A percentile compares a stretch with the other conserved stretches of the same genome.
Evolutionary conservation across 2,329 filamentous ascomycete species (phyloP).

Genomic region (Hymenoscyphus scutula): DNA sequence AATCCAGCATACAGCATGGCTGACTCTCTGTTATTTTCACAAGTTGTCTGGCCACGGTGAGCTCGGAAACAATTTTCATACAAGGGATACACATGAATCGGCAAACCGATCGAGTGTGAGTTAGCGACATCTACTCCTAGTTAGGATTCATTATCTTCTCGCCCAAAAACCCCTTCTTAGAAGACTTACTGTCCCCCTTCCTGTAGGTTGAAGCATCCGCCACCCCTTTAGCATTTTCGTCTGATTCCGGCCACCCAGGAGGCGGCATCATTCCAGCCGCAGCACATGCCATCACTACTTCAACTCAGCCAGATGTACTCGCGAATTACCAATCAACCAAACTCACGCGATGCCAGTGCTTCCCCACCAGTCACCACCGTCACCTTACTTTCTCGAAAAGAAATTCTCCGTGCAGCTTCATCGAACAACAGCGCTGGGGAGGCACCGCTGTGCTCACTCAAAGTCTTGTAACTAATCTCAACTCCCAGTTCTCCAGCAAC

Average conservation of each 20-base stretch:
- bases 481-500: slow-evolving; percentile 50
- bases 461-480: slow-evolving; percentile 45
- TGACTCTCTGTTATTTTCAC: slow-evolving; percentile 58
- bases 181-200: slow-evolving; percentile 41
- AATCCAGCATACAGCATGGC: slow-evolving; percentile 60
- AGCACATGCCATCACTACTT: slow-evolving; percentile 50
- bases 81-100: slow-evolving; percentile 65
- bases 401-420: slow-evolving; percentile 57
- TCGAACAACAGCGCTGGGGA: slow-evolving; percentile 62
- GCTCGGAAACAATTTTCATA: slow-evolving; percentile 65
- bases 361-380: slow-evolving; percentile 63
- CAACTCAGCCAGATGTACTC: slow-evolving; percentile 33
- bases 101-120: slow-evolving; percentile 57
- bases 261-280: slow-evolving; percentile 53
- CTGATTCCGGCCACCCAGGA: slow-evolving; percentile 55
- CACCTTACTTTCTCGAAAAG: slow-evolving; percentile 51
- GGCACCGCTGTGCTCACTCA: slow-evolving; percentile 61
- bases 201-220: slow-evolving; percentile 50
- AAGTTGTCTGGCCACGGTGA: slow-evolving; percentile 50
- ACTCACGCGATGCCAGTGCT: slow-evolving; percentile 57
- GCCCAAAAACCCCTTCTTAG: slow-evolving; percentile 1
- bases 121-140: slow-evolving; percentile 49
- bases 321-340: background rate
- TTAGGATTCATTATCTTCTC: slow-evolving; percentile 5
- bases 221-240: slow-evolving; percentile 46